Evolutionary conservation across 208 protist species (phyloP).

Genomic region (Lotmaria passim): DNA sequence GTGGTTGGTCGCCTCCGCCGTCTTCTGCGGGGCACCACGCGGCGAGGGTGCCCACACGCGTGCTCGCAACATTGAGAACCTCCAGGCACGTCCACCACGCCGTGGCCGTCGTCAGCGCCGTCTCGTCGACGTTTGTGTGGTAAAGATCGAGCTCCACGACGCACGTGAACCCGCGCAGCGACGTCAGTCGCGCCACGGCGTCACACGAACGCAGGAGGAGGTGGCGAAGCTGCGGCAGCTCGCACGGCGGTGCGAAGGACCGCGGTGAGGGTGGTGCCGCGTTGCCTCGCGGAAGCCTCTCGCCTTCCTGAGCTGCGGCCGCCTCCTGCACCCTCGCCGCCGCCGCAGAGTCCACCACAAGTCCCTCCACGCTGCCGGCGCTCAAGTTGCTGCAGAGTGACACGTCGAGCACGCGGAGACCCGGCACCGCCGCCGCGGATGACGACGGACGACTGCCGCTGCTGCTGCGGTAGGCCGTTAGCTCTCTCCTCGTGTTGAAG

Average conservation of each 20-base stretch:
- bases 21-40: conserved; percentile 24
- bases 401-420: conserved; percentile 11
- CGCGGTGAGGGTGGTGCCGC: not conserved
- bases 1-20: not conserved
- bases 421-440: not conserved
- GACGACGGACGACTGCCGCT: not conserved
- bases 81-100: conserved; percentile 38
- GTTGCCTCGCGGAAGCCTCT: no score
- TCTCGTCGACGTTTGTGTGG: conserved; percentile 54
- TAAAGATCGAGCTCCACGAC: conserved; percentile 63
- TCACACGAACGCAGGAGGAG: conserved; percentile 55
- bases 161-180: conserved; percentile 31
- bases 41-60: conserved; percentile 28
- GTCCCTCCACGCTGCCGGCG: not conserved
- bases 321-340: conserved; percentile 9
- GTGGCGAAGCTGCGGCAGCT: conserved; percentile 25
- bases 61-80: conserved; percentile 45
- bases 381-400: conserved; percentile 10
- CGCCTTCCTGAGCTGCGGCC: not conserved
- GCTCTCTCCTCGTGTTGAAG: no score
- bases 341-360: conserved; percentile 2
- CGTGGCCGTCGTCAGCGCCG: conserved; percentile 31
- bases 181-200: conserved; percentile 32
- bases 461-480: no score
- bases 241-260: not conserved